Evolutionary conservation across 352 stramenopile species (phyloP).

Genomic region (Aphanomyces astaci): DNA sequence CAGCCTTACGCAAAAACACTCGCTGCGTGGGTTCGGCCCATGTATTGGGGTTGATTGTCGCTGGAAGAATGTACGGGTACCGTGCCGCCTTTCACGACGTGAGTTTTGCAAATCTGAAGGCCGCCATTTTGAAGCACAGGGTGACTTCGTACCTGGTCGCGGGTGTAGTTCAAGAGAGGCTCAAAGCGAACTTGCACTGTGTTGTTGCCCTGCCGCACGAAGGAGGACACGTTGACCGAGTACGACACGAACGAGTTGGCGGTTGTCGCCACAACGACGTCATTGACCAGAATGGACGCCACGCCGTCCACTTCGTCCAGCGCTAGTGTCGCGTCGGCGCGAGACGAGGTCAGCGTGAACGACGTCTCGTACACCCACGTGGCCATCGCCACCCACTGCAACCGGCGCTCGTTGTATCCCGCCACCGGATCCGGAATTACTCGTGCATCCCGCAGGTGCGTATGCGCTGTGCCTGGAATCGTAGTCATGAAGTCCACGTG

Average conservation of each 20-base stretch:
- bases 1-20: conserved; percentile 76
- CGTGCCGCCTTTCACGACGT: conserved; percentile 32
- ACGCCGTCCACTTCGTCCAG: conserved; percentile 70
- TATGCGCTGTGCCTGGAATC: conserved; percentile 58
- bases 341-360: conserved; percentile 21
- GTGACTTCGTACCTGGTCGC: conserved; percentile 29
- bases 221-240: conserved; percentile 31
- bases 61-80: conserved; percentile 73
- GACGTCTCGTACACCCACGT: conserved; percentile 70
- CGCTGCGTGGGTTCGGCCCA: conserved; percentile 73
- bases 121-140: too few species aligned
- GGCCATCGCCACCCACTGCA: conserved; percentile 55
- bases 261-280: conserved; percentile 35
- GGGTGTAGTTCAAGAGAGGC: conserved; percentile 44
- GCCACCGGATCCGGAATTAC: conserved; percentile 58
- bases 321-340: conserved; percentile 27
- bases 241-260: conserved; percentile 65
- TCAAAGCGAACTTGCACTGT: conserved; percentile 51
- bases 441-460: conserved; percentile 50
- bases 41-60: conserved; percentile 65
- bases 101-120: not conserved
- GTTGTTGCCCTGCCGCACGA: conserved; percentile 33
- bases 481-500: not conserved
- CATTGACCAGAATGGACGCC: conserved; percentile 61
- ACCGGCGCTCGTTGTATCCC: conserved; percentile 61